phyloP scores from a whole-genome alignment of 345 rosid species.

The Brassica cretica region DNA sequence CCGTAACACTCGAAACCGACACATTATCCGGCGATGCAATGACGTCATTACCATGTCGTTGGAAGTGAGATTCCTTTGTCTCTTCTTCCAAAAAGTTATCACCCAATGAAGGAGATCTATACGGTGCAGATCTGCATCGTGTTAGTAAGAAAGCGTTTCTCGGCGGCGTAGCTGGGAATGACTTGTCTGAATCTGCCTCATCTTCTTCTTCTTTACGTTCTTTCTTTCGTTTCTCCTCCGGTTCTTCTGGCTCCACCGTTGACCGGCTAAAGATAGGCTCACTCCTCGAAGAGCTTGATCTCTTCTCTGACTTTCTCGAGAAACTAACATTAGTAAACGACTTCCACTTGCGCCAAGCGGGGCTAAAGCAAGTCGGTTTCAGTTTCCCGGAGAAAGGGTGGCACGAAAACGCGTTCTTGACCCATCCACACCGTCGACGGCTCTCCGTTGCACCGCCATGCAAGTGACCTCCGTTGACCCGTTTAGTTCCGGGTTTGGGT shows the following conservation, averaged over 20 bases:
- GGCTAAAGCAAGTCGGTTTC: conserved; percentile 42
- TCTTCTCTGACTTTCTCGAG: conserved; percentile 40
- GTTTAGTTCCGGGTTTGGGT: conserved; percentile 24
- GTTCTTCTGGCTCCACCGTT: conserved; percentile 35
- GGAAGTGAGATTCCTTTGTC: conserved; percentile 18
- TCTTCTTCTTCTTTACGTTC: conserved; percentile 9
- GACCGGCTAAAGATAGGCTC: conserved; percentile 38
- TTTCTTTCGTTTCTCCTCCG: conserved; percentile 1
- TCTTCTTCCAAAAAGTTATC: conserved; percentile 12
- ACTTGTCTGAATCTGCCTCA: conserved; percentile 35
- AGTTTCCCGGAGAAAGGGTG: conserved; percentile 33
- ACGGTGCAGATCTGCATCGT: conserved; percentile 63
- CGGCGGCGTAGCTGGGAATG: conserved; percentile 55
- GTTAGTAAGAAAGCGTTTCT: conserved; percentile 72
- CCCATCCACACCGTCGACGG: conserved; percentile 51
- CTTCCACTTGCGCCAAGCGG: conserved; percentile 58
- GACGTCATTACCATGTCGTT: conserved; percentile 27
- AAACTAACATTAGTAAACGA: conserved; percentile 37
- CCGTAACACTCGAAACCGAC: conserved; percentile 28
- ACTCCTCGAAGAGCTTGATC: conserved; percentile 37
- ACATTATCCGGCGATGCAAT: conserved; percentile 38
- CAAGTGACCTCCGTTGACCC: conserved; percentile 3
- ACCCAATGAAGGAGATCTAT: background rate
- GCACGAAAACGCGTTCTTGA: conserved; percentile 42
- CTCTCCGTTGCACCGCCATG: conserved; percentile 21